Evolutionary conservation across 176 grass and related monocot species (phyloP), one percentile per base, ranked within the genome.

Genomic region (Stipa capillata): DNA sequence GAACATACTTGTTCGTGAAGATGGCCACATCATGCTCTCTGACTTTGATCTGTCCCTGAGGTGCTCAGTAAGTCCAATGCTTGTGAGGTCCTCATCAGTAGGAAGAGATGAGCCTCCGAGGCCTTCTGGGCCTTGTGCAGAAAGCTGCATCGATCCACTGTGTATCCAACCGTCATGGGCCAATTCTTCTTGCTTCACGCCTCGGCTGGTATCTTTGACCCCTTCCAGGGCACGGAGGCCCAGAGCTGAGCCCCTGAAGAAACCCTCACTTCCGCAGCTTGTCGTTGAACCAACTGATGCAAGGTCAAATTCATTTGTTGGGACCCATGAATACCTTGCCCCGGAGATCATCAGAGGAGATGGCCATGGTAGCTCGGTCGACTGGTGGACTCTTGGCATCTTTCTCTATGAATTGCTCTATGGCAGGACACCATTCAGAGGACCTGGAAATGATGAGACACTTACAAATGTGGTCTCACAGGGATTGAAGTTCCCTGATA

Each of bases 321-420:
- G 96, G 18, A 94, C 96, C 57, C 96, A 94, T 65, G 96, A 93
- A 70, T 98, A 98, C 80, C 83, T 98, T 77, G 96, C 96, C 25
- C 96, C 96, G 0, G 92, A 98, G 86, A 98, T 98, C 68, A 93
- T 98, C 60, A 83, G 92, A 90, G 96, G 96, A 80, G 96, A 94
- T 69, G 96, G 96, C 44, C 96, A 94, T 85, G 96, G 96, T 28
- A 98, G 92, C 83, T 93, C 96, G 1, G 96, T 98, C 1, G 96
- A 94, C 65, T 94, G 96, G 96, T 98, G 96, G 96, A 98, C 92
- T 36, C 91, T 98, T 32, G 96, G 96, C 17, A 92, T 98, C 65
- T 93, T 98, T 54, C 86, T 98, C 10, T 98, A 94, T 23, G 96
- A 98, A 69, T 57, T 94, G 54, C 84, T 93, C 34, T 98, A 90